Percentiles rank a stretch among this genome's conserved stretches.
Conservation (phyloP, 1,284 basidiomycete species). For the Malassezia dermatis region DNA sequence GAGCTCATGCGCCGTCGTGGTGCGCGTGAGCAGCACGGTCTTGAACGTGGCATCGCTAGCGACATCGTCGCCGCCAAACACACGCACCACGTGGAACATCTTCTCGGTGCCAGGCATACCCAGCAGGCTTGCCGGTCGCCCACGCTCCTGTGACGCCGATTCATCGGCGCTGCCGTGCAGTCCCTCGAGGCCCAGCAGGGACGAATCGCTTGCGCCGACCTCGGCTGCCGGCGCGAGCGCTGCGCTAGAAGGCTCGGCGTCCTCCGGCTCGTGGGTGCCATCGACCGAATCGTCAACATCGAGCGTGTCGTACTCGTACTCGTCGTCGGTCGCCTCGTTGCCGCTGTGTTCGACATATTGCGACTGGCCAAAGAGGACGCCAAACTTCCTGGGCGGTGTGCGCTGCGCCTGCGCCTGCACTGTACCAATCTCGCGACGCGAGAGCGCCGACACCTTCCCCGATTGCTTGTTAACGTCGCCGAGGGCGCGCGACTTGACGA, state of each 20-base stretch:
- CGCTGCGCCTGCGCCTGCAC: conserved; percentile 6
- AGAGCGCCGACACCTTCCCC: conserved; percentile 45
- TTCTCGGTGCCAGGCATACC: conserved; percentile 55
- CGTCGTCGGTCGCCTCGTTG: conserved; percentile 36
- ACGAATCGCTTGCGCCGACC: not conserved
- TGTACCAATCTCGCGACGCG: conserved; percentile 29
- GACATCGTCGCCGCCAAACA: conserved; percentile 72
- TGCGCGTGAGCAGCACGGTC: conserved; percentile 80
- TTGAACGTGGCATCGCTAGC: conserved; percentile 94
- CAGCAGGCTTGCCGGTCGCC: conserved; percentile 45
- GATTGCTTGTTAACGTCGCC: conserved; percentile 27
- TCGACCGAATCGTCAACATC: conserved; percentile 11
- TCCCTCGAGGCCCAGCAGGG: not conserved
- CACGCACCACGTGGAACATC: conserved; percentile 80
- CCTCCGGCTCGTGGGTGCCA: conserved; percentile 47
- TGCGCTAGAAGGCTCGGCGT: not conserved
- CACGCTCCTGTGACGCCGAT: not conserved
- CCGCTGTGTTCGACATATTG: conserved; percentile 45
- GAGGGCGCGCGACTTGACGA: conserved; percentile 31
- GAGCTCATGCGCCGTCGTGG: conserved; percentile 71
- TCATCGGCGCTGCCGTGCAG: not conserved
- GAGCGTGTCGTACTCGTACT: conserved; percentile 15
- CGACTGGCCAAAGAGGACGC: conserved; percentile 39
- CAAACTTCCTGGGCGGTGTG: conserved; percentile 23
- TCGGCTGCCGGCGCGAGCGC: not conserved